Base-by-base conservation (phyloP, 225 moss, liverwort and hornwort genomes). In the Physcomitrium patens region DNA sequence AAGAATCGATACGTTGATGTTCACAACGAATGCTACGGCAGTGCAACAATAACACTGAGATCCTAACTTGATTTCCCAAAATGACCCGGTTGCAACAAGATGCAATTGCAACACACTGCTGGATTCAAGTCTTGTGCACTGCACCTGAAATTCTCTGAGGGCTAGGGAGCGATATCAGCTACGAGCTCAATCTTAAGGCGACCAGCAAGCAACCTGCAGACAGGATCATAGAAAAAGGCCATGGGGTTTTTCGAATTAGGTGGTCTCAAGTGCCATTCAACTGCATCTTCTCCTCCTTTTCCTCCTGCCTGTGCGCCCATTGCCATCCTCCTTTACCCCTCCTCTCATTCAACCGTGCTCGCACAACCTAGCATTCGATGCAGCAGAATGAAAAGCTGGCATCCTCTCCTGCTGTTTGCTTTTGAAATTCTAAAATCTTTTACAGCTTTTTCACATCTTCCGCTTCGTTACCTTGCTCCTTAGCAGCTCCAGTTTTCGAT, bases 121-220 rank as follows among this genome's bases (percentile, higher is more conserved):
- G 46, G 55, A 45, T 65, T 31, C 11, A 12, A 65, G 15, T 24
- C 28, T 7, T 19, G 47, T 13, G 8, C 19, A 24, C 8, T 2
- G 43, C 57, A 90, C 90, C 92, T 83, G 67, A 93, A 90, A 76
- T 90, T 93, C 66, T 93, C 92, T 17, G 92, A 90, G 42, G 83
- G 86, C 68, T 65, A 72, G 1, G 92, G 92, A 27, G 87, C 82
- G 45, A 93, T 62, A 72, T 93, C 92, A 3, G 89, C 92, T 54
- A 90, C 90, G 66, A 93, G 83, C 86, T 93, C 92, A 86, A 93
- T 90, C 72, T 93, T 90, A 78, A 93, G 90, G 9, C 90, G 83
- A 48, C 90, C 90, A 10, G 90, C 92, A 27, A 90, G 86, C 74
- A 93, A 78, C 79, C 89, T 89, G 44, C 92, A 90, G 37, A 93